Conservation (phyloP, 495 filamentous ascomycete genomes). For the Hyphodiscus hymeniophilus region DNA sequence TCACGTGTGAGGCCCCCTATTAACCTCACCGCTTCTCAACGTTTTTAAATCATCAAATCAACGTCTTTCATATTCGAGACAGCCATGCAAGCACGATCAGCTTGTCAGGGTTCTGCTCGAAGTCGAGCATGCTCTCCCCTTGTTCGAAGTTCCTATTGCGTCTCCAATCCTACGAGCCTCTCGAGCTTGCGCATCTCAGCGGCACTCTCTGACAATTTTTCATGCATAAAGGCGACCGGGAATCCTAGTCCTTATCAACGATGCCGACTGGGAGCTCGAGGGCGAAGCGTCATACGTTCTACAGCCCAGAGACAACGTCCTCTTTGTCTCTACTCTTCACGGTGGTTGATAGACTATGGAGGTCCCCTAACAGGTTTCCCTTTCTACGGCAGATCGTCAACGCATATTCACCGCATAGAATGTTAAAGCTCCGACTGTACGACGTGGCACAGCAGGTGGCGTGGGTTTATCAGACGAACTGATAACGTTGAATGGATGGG, state of each 20-base stretch:
- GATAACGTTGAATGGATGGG: too few relatives aligned
- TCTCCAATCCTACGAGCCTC: background rate
- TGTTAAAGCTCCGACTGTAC: too few relatives aligned
- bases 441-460: too few relatives aligned
- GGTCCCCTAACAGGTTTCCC: background rate
- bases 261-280: slow-evolving; percentile 97
- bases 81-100: too few relatives aligned
- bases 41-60: slow-evolving; percentile 12
- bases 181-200: background rate
- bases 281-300: slow-evolving; percentile 86
- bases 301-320: slow-evolving; percentile 72
- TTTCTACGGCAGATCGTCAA: too few relatives aligned
- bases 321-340: slow-evolving; percentile 97
- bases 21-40: slow-evolving; percentile 7
- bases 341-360: slow-evolving; percentile 57
- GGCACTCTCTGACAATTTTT: background rate
- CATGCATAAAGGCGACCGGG: slow-evolving; percentile 67
- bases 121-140: background rate
- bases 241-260: slow-evolving; percentile 96
- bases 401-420: too few relatives aligned
- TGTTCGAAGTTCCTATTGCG: background rate
- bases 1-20: slow-evolving; percentile 61
- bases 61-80: slow-evolving; percentile 12
- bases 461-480: too few relatives aligned
- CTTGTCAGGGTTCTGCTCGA: too few relatives aligned